These are phyloP conservation scores for Melocanna baccifera DNA, from an alignment of 176 grass and related monocot genomes.

Conservation along the genomic window DNA sequence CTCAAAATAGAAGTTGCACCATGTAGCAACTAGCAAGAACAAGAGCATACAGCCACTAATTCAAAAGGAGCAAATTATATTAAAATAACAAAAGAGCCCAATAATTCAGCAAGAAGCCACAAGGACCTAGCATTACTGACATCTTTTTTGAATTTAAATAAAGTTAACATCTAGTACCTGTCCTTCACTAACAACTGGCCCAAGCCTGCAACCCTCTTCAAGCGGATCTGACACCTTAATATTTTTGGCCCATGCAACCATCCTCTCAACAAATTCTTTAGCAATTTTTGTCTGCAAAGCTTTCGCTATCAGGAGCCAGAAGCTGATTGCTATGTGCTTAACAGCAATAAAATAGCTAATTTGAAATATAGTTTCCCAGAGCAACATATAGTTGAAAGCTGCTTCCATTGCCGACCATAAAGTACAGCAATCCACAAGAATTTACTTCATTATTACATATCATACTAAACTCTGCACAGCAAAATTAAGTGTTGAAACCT, in stretches of 20 bases:
- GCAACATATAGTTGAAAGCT: conserved; percentile 13
- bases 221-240: conserved; percentile 93
- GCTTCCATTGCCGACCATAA: background rate
- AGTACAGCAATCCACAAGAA: background rate
- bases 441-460: background rate
- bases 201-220: conserved; percentile 94
- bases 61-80: background rate
- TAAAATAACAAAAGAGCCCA: background rate
- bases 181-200: conserved; percentile 81
- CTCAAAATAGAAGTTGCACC: background rate
- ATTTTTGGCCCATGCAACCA: conserved; percentile 88
- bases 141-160: background rate
- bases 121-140: background rate
- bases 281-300: conserved; percentile 75
- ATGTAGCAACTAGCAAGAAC: background rate
- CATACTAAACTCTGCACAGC: background rate
- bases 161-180: conserved; percentile 53
- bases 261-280: conserved; percentile 75
- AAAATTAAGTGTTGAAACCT: background rate
- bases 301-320: conserved; percentile 11
- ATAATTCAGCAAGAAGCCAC: background rate
- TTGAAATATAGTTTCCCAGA: background rate
- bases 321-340: background rate
- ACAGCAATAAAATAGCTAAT: background rate
- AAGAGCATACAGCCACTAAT: background rate